These are phyloP conservation scores for Acanthamoeba sp. DNA, from an alignment of 208 protist species.

Conservation along the genomic window DNA sequence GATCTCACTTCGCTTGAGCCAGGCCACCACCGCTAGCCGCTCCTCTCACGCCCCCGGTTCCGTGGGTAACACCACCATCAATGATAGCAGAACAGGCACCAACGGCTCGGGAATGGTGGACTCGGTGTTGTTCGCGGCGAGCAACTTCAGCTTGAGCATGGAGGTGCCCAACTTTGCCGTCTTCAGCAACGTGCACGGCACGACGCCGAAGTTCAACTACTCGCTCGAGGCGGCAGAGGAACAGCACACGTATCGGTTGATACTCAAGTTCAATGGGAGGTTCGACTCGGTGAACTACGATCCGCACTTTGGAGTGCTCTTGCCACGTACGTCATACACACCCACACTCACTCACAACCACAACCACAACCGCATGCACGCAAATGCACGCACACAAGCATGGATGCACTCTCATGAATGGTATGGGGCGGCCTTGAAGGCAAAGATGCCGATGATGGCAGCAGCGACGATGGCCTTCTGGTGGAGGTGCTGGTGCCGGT, in stretches of 20 bases:
- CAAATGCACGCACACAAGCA: too few species aligned
- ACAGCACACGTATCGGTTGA: neutral
- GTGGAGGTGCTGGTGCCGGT: constrained; percentile 9
- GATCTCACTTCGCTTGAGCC: neutral
- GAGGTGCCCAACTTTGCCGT: constrained; percentile 4
- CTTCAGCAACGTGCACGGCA: neutral
- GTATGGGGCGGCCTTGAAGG: too few species aligned
- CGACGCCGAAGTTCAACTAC: neutral
- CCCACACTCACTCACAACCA: too few species aligned
- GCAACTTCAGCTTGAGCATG: neutral
- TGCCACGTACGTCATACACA: neutral
- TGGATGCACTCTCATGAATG: too few species aligned
- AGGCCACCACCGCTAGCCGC: neutral
- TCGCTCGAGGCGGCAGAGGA: neutral
- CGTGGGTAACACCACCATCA: too few species aligned
- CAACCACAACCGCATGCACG: neutral
- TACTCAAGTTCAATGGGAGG: neutral
- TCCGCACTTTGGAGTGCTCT: neutral
- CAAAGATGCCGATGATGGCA: neutral
- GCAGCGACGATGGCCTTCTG: neutral
- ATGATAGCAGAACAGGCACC: too few species aligned
- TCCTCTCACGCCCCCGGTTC: neutral
- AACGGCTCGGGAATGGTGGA: neutral
- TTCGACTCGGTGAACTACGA: constrained; percentile 19
- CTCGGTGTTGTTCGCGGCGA: neutral